Conservation (phyloP, 179 eudicot genomes). For the Actinidia chinensis region DNA sequence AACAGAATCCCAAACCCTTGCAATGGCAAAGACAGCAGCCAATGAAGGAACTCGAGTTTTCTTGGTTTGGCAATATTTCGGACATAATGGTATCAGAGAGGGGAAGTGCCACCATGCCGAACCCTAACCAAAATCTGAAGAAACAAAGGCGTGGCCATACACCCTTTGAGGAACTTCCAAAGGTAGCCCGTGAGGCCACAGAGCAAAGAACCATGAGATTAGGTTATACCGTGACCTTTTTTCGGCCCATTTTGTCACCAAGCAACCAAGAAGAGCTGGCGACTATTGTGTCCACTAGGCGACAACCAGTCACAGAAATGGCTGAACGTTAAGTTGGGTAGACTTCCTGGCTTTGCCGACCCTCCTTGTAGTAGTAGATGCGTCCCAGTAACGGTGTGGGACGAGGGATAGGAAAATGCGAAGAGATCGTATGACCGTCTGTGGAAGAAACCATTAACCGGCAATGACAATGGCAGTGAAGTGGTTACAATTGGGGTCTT, state of each 20-base stretch:
- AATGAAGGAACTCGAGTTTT: conserved; percentile 49
- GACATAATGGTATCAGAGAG: conserved; percentile 66
- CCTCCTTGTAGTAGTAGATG: conserved; percentile 31
- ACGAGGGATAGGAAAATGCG: conserved; percentile 38
- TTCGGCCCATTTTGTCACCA: conserved; percentile 51
- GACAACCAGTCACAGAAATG: conserved; percentile 48
- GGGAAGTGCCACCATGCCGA: conserved; percentile 59
- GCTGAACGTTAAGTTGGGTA: conserved; percentile 40
- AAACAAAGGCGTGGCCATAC: conserved; percentile 50
- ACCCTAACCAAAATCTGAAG: conserved; percentile 59
- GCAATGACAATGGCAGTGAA: conserved; percentile 49
- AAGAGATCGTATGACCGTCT: conserved; percentile 50
- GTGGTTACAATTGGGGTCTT: conserved; percentile 55
- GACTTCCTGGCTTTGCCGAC: conserved; percentile 28
- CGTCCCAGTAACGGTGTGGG: conserved; percentile 42
- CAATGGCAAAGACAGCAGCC: conserved; percentile 68
- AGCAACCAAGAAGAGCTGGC: conserved; percentile 52
- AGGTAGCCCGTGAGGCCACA: conserved; percentile 43
- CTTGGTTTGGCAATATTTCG: conserved; percentile 48
- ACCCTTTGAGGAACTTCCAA: conserved; percentile 25
- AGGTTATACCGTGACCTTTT: conserved; percentile 46
- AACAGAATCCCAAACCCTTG: conserved; percentile 38
- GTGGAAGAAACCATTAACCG: conserved; percentile 58
- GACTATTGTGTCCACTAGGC: conserved; percentile 41
- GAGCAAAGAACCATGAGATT: conserved; percentile 37